Percentiles rank a stretch among this genome's conserved stretches.
Conservation (phyloP, 192 early-diverging fungal species). For the Backusella mclennaniae region DNA sequence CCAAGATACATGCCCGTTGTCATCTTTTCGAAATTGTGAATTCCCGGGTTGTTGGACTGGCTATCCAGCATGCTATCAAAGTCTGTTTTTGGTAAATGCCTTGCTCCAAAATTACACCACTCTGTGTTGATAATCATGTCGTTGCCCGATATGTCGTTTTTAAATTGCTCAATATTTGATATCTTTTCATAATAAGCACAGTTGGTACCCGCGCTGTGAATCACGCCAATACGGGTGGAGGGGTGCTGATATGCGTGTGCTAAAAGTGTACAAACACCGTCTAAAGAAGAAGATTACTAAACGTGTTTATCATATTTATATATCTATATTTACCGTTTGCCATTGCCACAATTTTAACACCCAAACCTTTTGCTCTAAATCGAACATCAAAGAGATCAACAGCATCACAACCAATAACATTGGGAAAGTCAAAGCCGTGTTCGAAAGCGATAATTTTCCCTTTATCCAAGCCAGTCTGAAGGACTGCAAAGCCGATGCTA, state of each 20-base stretch:
- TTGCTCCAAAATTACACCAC: slow-evolving; percentile 87
- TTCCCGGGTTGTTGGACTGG: slow-evolving; percentile 71
- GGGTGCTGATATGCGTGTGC: slow-evolving; percentile 80
- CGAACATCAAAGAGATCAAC: slow-evolving; percentile 75
- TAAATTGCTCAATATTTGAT: slow-evolving; percentile 49
- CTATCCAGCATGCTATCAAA: slow-evolving; percentile 83
- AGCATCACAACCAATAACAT: slow-evolving; percentile 78
- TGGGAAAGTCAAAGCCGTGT: slow-evolving; percentile 81
- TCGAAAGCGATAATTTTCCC: slow-evolving; percentile 67
- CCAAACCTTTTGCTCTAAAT: slow-evolving; percentile 64
- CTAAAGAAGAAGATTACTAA: slow-evolving; percentile 44
- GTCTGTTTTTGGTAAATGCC: slow-evolving; percentile 73
- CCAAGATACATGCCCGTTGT: slow-evolving; percentile 92
- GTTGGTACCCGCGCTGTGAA: slow-evolving; percentile 93
- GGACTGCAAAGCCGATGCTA: slow-evolving; percentile 41
- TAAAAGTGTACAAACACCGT: slow-evolving; percentile 87
- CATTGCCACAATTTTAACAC: slow-evolving; percentile 75
- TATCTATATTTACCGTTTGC: slow-evolving; percentile 57
- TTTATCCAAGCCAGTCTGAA: slow-evolving; percentile 63
- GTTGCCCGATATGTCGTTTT: slow-evolving; percentile 11
- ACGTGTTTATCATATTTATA: neutral
- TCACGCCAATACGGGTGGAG: slow-evolving; percentile 77
- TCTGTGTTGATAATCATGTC: slow-evolving; percentile 94
- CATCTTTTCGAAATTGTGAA: slow-evolving; percentile 91
- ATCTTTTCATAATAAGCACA: slow-evolving; percentile 70